These are phyloP conservation scores for Aspergillus aculeatinus DNA, from an alignment of 2,329 filamentous ascomycete genomes.

Conservation along the genomic window DNA sequence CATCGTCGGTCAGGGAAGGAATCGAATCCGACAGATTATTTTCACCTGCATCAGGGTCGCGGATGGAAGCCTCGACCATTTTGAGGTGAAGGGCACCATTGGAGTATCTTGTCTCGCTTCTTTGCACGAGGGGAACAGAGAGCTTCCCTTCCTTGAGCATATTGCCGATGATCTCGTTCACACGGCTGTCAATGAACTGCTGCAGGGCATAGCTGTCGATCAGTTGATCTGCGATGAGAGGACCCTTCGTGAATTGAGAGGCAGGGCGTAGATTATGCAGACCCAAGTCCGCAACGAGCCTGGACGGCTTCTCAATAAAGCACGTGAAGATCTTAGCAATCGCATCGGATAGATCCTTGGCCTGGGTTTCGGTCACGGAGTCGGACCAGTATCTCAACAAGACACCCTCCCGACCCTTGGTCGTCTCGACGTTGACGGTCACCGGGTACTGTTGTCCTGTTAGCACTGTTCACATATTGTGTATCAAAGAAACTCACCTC, in stretches of 20 bases:
- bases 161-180: conserved; percentile 34
- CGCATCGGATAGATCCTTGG: conserved; percentile 28
- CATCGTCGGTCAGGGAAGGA: conserved; percentile 33
- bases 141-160: conserved; percentile 22
- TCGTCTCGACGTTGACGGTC: conserved; percentile 42
- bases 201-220: conserved; percentile 30
- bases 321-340: conserved; percentile 34
- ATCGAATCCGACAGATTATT: conserved; percentile 21
- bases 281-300: conserved; percentile 24
- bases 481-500: conserved; percentile 28
- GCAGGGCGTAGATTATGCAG: conserved; percentile 7
- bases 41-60: not conserved
- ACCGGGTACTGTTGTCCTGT: conserved; percentile 35
- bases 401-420: conserved; percentile 36
- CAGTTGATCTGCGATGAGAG: not conserved
- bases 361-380: conserved; percentile 36
- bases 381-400: conserved; percentile 43
- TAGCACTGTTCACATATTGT: conserved; percentile 3
- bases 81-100: not conserved
- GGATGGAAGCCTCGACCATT: conserved; percentile 14
- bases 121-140: conserved; percentile 17
- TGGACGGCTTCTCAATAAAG: conserved; percentile 32
- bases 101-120: conserved; percentile 26
- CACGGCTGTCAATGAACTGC: conserved; percentile 35
- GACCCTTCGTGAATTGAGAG: not conserved